phyloP scores from a whole-genome alignment of 495 filamentous ascomycete species.

The Annulohypoxylon nitens region DNA sequence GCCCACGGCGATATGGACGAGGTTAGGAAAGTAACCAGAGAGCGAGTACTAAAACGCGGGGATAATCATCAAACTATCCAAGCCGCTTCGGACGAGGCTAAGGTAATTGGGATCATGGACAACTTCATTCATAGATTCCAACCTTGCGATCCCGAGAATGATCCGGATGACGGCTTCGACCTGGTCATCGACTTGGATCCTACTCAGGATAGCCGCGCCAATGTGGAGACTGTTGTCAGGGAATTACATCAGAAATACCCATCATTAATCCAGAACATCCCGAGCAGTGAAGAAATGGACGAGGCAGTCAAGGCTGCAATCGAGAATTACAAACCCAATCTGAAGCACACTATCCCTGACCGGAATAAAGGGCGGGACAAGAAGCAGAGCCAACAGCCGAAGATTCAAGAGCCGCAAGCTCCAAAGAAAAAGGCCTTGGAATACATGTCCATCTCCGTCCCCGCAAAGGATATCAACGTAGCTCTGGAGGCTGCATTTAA shows the following conservation, averaged over 20 bases:
- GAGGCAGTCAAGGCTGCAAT: constrained; percentile 81
- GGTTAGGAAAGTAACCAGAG: constrained; percentile 80
- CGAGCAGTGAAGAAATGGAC: constrained; percentile 80
- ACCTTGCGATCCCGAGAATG: constrained; percentile 69
- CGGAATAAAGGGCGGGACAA: constrained; percentile 55
- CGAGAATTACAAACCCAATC: constrained; percentile 79
- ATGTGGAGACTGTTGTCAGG: constrained; percentile 83
- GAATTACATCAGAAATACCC: constrained; percentile 80
- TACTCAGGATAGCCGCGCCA: constrained; percentile 78
- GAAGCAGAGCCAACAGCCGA: constrained; percentile 57
- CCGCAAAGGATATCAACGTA: constrained; percentile 67
- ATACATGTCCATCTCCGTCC: constrained; percentile 82
- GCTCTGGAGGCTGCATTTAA: constrained; percentile 78
- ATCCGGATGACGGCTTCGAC: constrained; percentile 84
- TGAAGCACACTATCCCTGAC: constrained; percentile 78
- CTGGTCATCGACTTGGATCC: constrained; percentile 87
- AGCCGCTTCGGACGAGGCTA: constrained; percentile 72
- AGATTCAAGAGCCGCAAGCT: constrained; percentile 46
- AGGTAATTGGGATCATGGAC: constrained; percentile 93
- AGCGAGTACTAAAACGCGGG: constrained; percentile 84
- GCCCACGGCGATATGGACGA: constrained; percentile 79
- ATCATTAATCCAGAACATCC: constrained; percentile 77
- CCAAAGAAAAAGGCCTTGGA: constrained; percentile 73
- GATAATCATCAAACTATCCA: constrained; percentile 99
- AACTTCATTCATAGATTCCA: constrained; percentile 92